phyloP scores from a whole-genome alignment of 495 filamentous ascomycete species.

The Penicillium silybi region DNA sequence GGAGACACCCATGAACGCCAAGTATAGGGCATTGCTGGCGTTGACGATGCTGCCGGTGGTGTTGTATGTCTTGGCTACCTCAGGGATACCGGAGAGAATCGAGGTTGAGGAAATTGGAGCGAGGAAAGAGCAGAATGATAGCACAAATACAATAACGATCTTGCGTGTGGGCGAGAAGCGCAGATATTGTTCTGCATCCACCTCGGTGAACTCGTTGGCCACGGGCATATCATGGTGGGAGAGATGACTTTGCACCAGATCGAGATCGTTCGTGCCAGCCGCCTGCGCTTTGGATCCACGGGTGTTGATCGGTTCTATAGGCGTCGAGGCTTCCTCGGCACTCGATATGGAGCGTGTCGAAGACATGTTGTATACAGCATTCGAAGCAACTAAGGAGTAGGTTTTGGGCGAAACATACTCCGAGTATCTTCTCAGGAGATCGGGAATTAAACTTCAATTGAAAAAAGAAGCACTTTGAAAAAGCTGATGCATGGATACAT shows the following conservation, averaged over 20 bases:
- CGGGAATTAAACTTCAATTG: constrained; percentile 8
- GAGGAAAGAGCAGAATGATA: constrained; percentile 65
- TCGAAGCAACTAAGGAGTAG: neutral
- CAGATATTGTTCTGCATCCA: constrained; percentile 46
- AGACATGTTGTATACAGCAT: constrained; percentile 10
- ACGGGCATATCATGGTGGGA: constrained; percentile 35
- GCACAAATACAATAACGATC: constrained; percentile 54
- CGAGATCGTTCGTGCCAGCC: constrained; percentile 9
- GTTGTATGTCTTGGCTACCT: constrained; percentile 58
- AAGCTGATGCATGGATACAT: neutral
- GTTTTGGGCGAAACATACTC: neutral
- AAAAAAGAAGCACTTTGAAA: neutral
- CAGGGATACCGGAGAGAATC: constrained; percentile 65
- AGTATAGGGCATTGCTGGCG: constrained; percentile 64
- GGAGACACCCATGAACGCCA: constrained; percentile 66
- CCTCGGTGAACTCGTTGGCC: constrained; percentile 24
- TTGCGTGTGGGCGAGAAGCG: constrained; percentile 55
- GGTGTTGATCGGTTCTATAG: constrained; percentile 8
- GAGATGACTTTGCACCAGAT: constrained; percentile 25
- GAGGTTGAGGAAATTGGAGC: constrained; percentile 66
- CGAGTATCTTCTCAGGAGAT: neutral
- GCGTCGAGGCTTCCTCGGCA: constrained; percentile 11
- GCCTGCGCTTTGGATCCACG: constrained; percentile 12
- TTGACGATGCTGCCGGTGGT: constrained; percentile 65
- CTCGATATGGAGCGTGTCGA: constrained; percentile 13